Percentiles rank a stretch among this genome's conserved stretches.
These are phyloP conservation scores for Lepidium campestre DNA, from an alignment of 441 rosid species.

Conservation along the genomic window DNA sequence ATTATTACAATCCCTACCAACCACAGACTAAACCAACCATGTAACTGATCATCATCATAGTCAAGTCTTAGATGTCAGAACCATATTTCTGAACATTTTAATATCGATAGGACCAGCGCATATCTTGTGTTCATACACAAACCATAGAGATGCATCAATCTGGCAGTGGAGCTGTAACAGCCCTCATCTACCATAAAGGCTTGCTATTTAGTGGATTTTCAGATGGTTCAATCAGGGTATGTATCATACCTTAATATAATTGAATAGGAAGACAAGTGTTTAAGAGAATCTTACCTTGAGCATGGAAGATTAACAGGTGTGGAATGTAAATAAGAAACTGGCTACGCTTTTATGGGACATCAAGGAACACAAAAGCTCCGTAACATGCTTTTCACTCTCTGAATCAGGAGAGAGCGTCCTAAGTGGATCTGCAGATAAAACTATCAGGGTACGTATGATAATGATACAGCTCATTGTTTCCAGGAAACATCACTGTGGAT, in stretches of 20 bases:
- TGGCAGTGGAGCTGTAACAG: constrained; percentile 71
- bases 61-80: neutral
- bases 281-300: neutral
- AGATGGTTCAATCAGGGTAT: constrained; percentile 85
- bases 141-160: constrained; percentile 59
- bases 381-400: constrained; percentile 72
- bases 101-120: constrained; percentile 51
- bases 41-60: neutral
- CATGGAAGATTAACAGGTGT: constrained; percentile 38
- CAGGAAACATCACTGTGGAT: neutral
- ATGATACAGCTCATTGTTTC: neutral
- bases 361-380: constrained; percentile 74
- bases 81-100: neutral
- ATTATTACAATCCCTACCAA: neutral
- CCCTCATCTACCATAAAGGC: constrained; percentile 84
- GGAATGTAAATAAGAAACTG: constrained; percentile 63
- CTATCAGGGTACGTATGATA: constrained; percentile 45
- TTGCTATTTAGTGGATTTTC: constrained; percentile 79
- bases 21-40: neutral
- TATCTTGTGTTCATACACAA: constrained; percentile 94
- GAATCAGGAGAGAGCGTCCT: constrained; percentile 75
- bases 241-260: neutral
- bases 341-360: constrained; percentile 56
- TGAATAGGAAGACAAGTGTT: neutral
- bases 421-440: constrained; percentile 87